Base-by-base conservation (phyloP, 805 yeast species). In the Debaryomyces prosopidis region DNA sequence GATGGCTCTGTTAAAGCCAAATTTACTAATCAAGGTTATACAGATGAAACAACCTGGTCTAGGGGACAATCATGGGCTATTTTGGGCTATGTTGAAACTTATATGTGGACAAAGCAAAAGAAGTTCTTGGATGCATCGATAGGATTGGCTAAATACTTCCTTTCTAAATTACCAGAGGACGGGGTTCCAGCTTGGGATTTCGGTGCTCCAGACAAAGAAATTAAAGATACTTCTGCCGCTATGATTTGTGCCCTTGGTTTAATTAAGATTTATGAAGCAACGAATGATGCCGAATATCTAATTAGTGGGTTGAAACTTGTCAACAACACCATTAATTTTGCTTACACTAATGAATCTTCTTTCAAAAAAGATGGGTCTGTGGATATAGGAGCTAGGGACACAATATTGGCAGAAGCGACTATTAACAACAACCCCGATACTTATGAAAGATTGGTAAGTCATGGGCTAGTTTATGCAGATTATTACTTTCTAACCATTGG, bases 51-150 rank as follows among this genome's bases (percentile, higher is more conserved):
- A 4, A 46, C 54, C 27, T 62, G 67, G 67, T 44, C 57, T 8
- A 52, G 65, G 11, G 67, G 67, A 31, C 67, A 61, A 47, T 56
- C 66, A 4, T 61, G 67, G 67, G 63, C 59, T 4, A 32, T 62
- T 9, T 45, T 57, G 36, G 67, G 67, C 1, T 62, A 44, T 44
- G 58, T 60, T 7, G 53, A 50, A 17, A 50, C 51, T n/a, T 62
- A 60, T 47, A 30, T 39, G 35, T 62, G 54, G 50, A 59, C 66
- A 17, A 51, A 49, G 31, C 49, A 59, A 30, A 14, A 26, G n/a
- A 48, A 53, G 46, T 62, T 58, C 47, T 49, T 60, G 31, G 57
- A 58, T 8, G 57, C 57, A 4, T 53, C 66, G 15, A 50, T 52
- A 30, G 49, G 53, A 2, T 42, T 53, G 10, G 57, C 58, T 14